Percentiles rank a stretch among this genome's conserved stretches.
Evolutionary conservation across 2,329 filamentous ascomycete species (phyloP).

Genomic region (Claviceps pazoutovae): DNA sequence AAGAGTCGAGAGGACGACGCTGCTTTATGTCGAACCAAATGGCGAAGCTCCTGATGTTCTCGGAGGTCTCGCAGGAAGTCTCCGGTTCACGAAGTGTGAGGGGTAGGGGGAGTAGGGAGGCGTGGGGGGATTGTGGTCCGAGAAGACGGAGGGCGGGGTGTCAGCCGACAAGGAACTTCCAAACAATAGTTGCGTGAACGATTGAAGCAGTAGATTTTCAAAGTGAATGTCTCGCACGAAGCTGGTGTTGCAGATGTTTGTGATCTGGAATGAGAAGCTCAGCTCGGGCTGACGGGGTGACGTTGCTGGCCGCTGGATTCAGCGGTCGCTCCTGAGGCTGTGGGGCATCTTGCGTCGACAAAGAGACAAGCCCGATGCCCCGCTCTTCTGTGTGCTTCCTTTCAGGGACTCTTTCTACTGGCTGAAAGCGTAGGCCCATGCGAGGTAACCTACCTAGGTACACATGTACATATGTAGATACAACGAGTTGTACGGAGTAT

Average conservation of each 20-base stretch:
- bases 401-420: no score
- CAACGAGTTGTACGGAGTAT: no score
- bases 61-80: no score
- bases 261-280: slow-evolving; percentile 5
- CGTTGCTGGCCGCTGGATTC: slow-evolving; percentile 6
- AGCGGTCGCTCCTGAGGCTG: slow-evolving; percentile 3
- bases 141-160: neutral
- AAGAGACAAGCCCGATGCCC: no score
- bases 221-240: neutral
- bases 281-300: slow-evolving; percentile 6
- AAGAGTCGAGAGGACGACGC: neutral
- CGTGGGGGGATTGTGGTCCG: neutral
- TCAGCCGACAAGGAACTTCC: neutral
- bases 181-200: neutral
- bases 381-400: no score
- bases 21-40: neutral
- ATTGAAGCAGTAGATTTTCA: neutral
- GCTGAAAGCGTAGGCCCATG: no score
- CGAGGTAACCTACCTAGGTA: no score
- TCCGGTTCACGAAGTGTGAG: no score
- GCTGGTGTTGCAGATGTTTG: slow-evolving; percentile 5
- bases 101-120: no score
- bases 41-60: neutral
- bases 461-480: no score
- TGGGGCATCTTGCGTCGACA: neutral